Evolutionary conservation across 345 rosid genomes (phyloP).

Genomic region (Gossypium turneri): DNA sequence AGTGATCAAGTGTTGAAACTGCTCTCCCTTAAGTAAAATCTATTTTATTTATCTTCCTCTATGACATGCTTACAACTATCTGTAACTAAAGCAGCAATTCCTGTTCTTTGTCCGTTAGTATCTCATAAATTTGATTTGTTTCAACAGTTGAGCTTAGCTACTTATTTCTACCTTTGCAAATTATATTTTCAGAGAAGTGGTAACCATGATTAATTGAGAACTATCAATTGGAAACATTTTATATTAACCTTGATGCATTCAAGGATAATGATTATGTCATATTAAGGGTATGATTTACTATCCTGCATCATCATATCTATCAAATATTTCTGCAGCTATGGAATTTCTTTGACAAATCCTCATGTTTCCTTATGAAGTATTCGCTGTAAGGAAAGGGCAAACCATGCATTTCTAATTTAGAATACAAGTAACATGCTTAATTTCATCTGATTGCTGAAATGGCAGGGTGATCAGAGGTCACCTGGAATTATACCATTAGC

Average conservation of each 20-base stretch:
- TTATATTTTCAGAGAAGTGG: not conserved
- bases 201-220: not conserved
- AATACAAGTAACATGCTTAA: not conserved
- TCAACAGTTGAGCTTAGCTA: slow-evolving; percentile 2
- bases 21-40: not conserved
- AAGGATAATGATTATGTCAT: not conserved
- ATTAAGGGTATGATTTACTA: not conserved
- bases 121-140: not conserved
- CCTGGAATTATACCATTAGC: slow-evolving; percentile 97
- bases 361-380: not conserved
- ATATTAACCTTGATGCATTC: not conserved
- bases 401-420: not conserved
- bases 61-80: not conserved
- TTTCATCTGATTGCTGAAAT: slow-evolving; percentile 17
- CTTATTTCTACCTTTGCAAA: not conserved
- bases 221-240: not conserved
- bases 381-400: not conserved
- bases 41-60: not conserved
- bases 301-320: not conserved
- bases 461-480: slow-evolving; percentile 99
- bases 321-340: not conserved
- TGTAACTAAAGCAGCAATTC: not conserved
- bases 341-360: not conserved
- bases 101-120: not conserved
- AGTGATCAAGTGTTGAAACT: not conserved